phyloP scores from a whole-genome alignment of 441 rosid genomes.

The Jatropha podagrica region DNA sequence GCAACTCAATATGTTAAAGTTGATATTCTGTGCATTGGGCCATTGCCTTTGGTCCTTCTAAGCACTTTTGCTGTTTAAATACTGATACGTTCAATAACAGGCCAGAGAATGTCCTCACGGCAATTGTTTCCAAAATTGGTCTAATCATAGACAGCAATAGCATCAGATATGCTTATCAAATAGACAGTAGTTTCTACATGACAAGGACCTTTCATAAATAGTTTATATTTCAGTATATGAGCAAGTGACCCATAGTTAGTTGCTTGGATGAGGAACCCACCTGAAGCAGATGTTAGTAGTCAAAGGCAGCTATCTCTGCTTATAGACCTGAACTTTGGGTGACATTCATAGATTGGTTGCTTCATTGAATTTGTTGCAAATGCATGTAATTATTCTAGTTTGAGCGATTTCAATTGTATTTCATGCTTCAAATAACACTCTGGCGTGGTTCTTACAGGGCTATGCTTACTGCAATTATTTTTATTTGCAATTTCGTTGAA shows the following conservation, averaged over 20 bases:
- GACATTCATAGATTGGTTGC: not conserved
- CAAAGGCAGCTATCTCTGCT: not conserved
- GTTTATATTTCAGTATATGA: not conserved
- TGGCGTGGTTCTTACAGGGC: not conserved
- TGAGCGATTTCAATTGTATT: not conserved
- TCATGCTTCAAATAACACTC: not conserved
- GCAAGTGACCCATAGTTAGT: not conserved
- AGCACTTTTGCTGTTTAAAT: not conserved
- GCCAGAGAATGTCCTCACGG: not conserved
- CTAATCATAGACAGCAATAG: not conserved
- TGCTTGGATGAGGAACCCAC: not conserved
- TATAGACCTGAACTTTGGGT: not conserved
- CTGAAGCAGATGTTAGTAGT: not conserved
- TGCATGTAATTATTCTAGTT: not conserved
- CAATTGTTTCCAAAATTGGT: not conserved
- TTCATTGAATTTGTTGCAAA: not conserved
- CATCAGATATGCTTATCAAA: not conserved
- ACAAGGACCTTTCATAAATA: not conserved
- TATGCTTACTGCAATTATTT: not conserved
- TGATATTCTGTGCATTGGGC: not conserved
- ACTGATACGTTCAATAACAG: not conserved
- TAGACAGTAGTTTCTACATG: not conserved
- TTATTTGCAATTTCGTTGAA: constrained; percentile 1
- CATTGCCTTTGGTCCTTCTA: not conserved
- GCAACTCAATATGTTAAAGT: not conserved